Percentiles rank a stretch among this genome's conserved stretches.
Conservation (phyloP, 192 early-diverging fungal genomes). For the Coemansia sp. region DNA sequence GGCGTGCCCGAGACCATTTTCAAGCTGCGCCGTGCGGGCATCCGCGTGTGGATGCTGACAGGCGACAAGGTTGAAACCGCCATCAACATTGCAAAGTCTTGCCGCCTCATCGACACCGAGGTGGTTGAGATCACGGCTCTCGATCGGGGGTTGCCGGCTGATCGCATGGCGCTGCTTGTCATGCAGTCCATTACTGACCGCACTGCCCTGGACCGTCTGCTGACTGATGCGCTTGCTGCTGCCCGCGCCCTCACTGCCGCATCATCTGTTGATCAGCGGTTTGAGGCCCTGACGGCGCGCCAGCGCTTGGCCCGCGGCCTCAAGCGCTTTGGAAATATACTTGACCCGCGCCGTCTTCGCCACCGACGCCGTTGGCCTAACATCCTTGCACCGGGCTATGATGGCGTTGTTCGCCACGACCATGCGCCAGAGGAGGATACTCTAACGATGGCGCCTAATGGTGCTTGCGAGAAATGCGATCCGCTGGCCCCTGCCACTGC, state of each 20-base stretch:
- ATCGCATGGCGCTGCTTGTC: constrained; percentile 28
- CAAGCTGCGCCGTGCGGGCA: constrained; percentile 69
- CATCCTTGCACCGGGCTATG: neutral
- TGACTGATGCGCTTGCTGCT: constrained; percentile 18
- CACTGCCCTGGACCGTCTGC: constrained; percentile 11
- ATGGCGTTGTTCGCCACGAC: neutral
- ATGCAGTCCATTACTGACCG: constrained; percentile 33
- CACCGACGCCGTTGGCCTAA: too few relatives aligned
- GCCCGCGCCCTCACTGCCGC: constrained; percentile 11
- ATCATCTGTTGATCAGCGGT: constrained; percentile 30
- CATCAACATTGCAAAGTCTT: constrained; percentile 84
- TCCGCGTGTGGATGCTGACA: constrained; percentile 88
- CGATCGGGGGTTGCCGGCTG: neutral
- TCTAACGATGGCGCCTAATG: too few relatives aligned
- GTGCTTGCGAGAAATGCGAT: too few relatives aligned
- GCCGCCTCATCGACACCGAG: constrained; percentile 58
- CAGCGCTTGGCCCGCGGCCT: constrained; percentile 37
- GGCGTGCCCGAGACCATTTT: constrained; percentile 83
- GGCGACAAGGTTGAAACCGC: constrained; percentile 91
- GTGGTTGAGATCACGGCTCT: constrained; percentile 29
- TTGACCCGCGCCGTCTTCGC: constrained; percentile 9
- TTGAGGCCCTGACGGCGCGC: constrained; percentile 21
- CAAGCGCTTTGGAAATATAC: constrained; percentile 34
- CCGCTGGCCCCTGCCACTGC: too few relatives aligned
- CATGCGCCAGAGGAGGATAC: neutral